A percentile compares a stretch with the other conserved stretches of the same genome.
Conservation (phyloP, 345 rosid genomes). For the Arabidopsis thaliana region TAIR10.1 NC_003071.7:8210001-8210500, state of each 20-base stretch:
- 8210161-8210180: constrained; percentile 12
- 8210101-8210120: constrained; percentile 19
- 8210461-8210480: not conserved
- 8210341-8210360: too few relatives aligned
- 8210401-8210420: too few relatives aligned
- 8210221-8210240: too few relatives aligned
- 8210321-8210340: too few relatives aligned
- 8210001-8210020: constrained; percentile 92
- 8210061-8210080: constrained; percentile 17
- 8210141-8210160: constrained; percentile 8
- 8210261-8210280: too few relatives aligned
- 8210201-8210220: not conserved
- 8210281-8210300: too few relatives aligned
- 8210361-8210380: too few relatives aligned
- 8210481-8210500: not conserved
- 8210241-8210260: too few relatives aligned
- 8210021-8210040: constrained; percentile 87
- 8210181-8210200: not conserved
- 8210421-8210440: too few relatives aligned
- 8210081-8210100: constrained; percentile 16
- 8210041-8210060: constrained; percentile 54
- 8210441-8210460: too few relatives aligned
- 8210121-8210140: constrained; percentile 13
- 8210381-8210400: too few relatives aligned
- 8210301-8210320: too few relatives aligned